Evolutionary conservation across 1,284 basidiomycete species (phyloP).

Genomic region (Neolentinus lepideus): DNA sequence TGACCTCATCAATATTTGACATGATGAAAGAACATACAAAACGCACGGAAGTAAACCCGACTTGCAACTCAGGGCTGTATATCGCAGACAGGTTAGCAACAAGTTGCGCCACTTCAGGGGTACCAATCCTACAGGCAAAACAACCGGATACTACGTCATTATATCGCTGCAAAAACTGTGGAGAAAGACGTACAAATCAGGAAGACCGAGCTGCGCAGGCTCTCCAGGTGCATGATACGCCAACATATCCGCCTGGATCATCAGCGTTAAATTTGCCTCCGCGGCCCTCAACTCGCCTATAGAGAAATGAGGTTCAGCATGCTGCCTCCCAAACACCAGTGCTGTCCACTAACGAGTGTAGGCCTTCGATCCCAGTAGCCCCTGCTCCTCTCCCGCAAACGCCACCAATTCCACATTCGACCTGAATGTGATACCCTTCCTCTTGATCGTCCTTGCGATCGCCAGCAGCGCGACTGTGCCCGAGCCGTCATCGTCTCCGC

Average conservation of each 20-base stretch:
- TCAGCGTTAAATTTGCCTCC: constrained; percentile 65
- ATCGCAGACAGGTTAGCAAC: constrained; percentile 65
- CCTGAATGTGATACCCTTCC: constrained; percentile 53
- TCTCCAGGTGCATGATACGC: constrained; percentile 72
- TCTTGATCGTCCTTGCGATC: constrained; percentile 65
- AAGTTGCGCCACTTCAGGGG: constrained; percentile 67
- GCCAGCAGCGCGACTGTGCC: constrained; percentile 71
- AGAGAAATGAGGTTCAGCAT: background rate
- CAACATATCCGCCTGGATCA: constrained; percentile 88
- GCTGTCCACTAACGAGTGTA: constrained; percentile 47
- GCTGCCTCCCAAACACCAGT: background rate
- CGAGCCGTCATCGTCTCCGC: constrained; percentile 76
- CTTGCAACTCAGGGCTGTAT: constrained; percentile 76
- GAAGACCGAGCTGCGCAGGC: constrained; percentile 75
- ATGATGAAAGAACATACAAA: background rate
- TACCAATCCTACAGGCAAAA: constrained; percentile 63
- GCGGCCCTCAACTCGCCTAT: constrained; percentile 47
- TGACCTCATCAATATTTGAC: background rate
- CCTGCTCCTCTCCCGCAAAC: constrained; percentile 73
- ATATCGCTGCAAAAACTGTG: background rate
- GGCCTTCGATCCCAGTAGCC: constrained; percentile 54
- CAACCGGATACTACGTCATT: no score
- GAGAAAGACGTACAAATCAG: constrained; percentile 36
- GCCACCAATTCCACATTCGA: constrained; percentile 63
- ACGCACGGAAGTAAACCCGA: constrained; percentile 64